A percentile compares a stretch with the other conserved stretches of the same genome.
phyloP scores from a whole-genome alignment of 768 basidiomycete genomes.

The Phylloporus rhodoxanthus region DNA sequence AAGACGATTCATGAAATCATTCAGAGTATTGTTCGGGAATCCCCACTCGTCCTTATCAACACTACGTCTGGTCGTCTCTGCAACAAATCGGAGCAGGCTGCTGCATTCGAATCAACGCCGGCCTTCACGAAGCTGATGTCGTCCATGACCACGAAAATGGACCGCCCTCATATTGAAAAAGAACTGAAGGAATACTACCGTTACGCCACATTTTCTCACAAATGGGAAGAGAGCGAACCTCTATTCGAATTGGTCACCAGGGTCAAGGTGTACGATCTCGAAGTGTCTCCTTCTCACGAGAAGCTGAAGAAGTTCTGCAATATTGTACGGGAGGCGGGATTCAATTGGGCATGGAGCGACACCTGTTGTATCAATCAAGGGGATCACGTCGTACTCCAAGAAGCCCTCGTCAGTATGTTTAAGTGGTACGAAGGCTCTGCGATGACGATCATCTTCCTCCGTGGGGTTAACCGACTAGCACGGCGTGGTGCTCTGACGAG shows the following conservation, averaged over 20 bases:
- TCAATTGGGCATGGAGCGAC: background rate
- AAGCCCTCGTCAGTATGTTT: background rate
- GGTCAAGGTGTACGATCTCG: background rate
- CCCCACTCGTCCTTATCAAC: too few species aligned
- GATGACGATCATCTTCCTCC: background rate
- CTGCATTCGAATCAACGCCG: too few species aligned
- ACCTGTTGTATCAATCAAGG: background rate
- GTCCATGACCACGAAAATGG: background rate
- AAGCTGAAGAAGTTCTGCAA: background rate
- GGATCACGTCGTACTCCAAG: background rate
- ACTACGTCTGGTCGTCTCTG: too few species aligned
- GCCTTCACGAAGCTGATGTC: background rate
- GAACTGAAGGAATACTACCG: background rate
- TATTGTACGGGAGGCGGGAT: background rate
- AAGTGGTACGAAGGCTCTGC: background rate
- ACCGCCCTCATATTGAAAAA: background rate
- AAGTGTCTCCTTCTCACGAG: background rate
- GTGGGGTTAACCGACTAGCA: background rate
- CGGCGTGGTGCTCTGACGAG: background rate
- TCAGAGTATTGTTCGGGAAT: background rate
- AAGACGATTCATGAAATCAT: background rate
- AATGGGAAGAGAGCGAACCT: too few species aligned
- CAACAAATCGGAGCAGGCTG: too few species aligned
- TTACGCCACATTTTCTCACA: background rate
- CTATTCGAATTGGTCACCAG: background rate